Evolutionary conservation across 2,329 filamentous ascomycete species (phyloP).

Genomic region (Neonectria hederae): DNA sequence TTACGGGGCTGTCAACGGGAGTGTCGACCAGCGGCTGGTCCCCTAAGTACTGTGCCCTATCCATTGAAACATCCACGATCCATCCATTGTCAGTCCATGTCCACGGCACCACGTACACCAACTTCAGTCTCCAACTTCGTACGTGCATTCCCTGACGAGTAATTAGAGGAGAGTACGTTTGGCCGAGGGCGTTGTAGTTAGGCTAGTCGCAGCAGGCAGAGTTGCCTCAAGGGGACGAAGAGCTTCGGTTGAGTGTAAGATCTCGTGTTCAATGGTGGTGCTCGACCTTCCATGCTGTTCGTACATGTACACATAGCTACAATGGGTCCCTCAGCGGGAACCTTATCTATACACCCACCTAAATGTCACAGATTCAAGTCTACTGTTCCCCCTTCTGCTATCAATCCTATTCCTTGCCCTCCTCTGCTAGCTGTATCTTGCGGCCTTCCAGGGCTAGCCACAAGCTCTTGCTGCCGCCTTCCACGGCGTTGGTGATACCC

Average conservation of each 20-base stretch:
- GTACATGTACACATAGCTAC: conserved; percentile 43
- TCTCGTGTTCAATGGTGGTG: conserved; percentile 3
- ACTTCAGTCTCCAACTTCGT: not conserved
- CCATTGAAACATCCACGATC: no score
- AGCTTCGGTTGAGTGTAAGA: not conserved
- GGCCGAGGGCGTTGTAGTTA: not conserved
- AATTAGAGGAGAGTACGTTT: not conserved
- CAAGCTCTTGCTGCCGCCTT: conserved; percentile 81
- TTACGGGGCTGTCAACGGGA: no score
- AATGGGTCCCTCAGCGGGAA: conserved; percentile 23
- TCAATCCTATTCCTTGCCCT: conserved; percentile 28
- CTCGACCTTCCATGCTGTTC: conserved; percentile 29
- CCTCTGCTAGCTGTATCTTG: conserved; percentile 80
- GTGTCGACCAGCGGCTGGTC: not conserved
- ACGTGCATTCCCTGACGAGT: not conserved
- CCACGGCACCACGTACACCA: not conserved
- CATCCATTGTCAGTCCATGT: no score
- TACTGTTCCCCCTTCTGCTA: conserved; percentile 28
- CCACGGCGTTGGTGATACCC: conserved; percentile 79
- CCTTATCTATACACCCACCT: conserved; percentile 20
- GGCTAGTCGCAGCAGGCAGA: no score
- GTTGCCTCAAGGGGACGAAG: no score
- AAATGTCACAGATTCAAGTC: not conserved
- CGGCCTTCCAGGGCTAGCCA: conserved; percentile 90
- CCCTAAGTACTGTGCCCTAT: not conserved